Evolutionary conservation across 495 filamentous ascomycete species (phyloP), one percentile per base, ranked within the genome.

Genomic region (Elasticomyces elasticus): DNA sequence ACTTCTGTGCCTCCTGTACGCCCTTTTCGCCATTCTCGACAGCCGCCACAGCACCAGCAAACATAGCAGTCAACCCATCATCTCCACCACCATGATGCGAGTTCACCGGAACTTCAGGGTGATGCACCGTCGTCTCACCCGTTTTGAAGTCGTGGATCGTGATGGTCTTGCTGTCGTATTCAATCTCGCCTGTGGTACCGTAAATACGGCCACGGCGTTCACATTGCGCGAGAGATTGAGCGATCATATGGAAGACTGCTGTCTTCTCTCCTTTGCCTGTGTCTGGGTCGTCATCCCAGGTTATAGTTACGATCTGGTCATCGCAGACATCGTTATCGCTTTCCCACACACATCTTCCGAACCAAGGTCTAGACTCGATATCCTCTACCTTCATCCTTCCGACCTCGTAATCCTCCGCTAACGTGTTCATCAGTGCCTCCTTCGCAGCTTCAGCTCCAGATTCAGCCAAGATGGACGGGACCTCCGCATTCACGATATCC

Each of bases 271-370:
- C n/a, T 5, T 43, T 45, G 26, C 58, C 41, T 24, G 31, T 12
- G 62, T 44, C 40, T 75, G 41, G 0, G 72, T 72, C 52, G 22
- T 85, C 81, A 33, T 89, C 82, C 90, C 92, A 97, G 1, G 75
- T 78, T 22, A 96, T 79, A 0, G 83, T 89, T 9, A 97, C 92
- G 25, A 82, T 71, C 66, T 97, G 91, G 62, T 95, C 87, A 65
- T 98, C 92, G 64, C 83, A 87, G 22, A 90, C 92, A 62, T 89
- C 81, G 63, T 96, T 98, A 66, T 90, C 87, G 15, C 82, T 74
- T 66, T 95, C 92, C 68, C 83, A 98, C 9, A 98, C 92, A 65
- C 94, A 98, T 27, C 90, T 80, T 0, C 92, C 92, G 62, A 87
- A 96, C 89, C 89, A 95, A 17, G 84, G 82, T 19, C 79, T 71